A percentile compares a stretch with the other conserved stretches of the same genome.
Conservation (phyloP, 208 protist genomes). For the Trypanosoma avium region DNA sequence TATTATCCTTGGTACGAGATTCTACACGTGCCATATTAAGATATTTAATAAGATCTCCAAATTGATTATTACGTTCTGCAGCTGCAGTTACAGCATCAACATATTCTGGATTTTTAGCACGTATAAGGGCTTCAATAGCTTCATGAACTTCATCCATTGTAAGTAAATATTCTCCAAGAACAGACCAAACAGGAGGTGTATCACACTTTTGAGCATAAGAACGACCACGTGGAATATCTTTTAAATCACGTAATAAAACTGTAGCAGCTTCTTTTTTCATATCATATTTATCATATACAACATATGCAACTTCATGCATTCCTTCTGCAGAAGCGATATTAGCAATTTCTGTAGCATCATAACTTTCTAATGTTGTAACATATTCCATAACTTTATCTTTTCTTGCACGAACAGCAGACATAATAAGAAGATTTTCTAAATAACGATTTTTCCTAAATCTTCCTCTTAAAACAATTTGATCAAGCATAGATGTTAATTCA, state of each 20-base stretch:
- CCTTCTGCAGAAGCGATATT: conserved; percentile 91
- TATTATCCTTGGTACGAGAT: conserved; percentile 77
- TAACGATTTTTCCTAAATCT: conserved; percentile 98
- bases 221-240: conserved; percentile 93
- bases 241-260: conserved; percentile 97
- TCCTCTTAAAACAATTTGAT: conserved; percentile 99
- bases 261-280: conserved; percentile 96
- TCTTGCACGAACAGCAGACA: conserved; percentile 98
- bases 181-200: conserved; percentile 92
- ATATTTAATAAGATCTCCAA: conserved; percentile 97
- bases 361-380: conserved; percentile 98
- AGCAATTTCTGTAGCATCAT: conserved; percentile 98
- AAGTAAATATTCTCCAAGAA: conserved; percentile 96
- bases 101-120: conserved; percentile 95
- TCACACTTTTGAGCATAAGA: conserved; percentile 96
- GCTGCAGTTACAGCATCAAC: conserved; percentile 92
- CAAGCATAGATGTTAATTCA: conserved; percentile 99
- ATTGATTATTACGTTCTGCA: conserved; percentile 92
- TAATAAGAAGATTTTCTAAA: conserved; percentile 99
- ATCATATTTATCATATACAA: conserved; percentile 98
- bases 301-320: conserved; percentile 99
- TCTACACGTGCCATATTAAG: conserved; percentile 97
- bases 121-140: conserved; percentile 98
- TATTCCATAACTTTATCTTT: conserved; percentile 98
- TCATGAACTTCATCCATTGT: conserved; percentile 89